These are phyloP conservation scores for Phylloporus arenicola DNA, from an alignment of 768 basidiomycete genomes.

Conservation along the genomic window DNA sequence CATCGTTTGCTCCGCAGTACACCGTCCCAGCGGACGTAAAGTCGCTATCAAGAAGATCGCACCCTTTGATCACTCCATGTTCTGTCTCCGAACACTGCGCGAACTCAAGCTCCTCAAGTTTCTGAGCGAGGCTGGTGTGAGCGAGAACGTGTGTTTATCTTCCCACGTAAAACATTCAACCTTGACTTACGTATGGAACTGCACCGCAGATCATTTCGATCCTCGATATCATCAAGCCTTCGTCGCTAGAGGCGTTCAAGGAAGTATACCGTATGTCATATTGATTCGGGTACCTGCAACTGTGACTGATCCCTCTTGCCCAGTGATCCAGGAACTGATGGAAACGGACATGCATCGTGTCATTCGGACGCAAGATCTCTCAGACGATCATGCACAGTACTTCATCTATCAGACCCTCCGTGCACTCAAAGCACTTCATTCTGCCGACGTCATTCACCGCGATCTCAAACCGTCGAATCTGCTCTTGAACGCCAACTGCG, in stretches of 20 bases:
- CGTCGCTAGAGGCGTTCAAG: slow-evolving; percentile 76
- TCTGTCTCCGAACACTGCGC: slow-evolving; percentile 84
- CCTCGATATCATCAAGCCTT: slow-evolving; percentile 81
- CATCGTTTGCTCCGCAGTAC: slow-evolving; percentile 90
- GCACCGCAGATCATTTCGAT: slow-evolving; percentile 73
- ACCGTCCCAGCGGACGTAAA: slow-evolving; percentile 79
- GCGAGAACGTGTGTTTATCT: slow-evolving; percentile 62
- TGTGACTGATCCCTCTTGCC: slow-evolving; percentile 2
- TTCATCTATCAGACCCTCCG: slow-evolving; percentile 93
- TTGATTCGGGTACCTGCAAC: not conserved
- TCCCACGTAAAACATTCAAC: not conserved
- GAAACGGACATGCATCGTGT: slow-evolving; percentile 97
- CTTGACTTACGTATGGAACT: not conserved
- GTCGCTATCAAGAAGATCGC: slow-evolving; percentile 97
- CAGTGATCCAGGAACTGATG: slow-evolving; percentile 90
- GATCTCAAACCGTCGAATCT: slow-evolving; percentile 97
- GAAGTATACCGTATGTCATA: slow-evolving; percentile 67
- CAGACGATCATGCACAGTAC: slow-evolving; percentile 93
- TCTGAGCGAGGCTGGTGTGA: slow-evolving; percentile 80
- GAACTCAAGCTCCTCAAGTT: slow-evolving; percentile 83
- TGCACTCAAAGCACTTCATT: slow-evolving; percentile 93
- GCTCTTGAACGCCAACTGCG: slow-evolving; percentile 95
- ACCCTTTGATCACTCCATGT: slow-evolving; percentile 95
- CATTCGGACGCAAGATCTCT: slow-evolving; percentile 90
- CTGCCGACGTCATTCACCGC: slow-evolving; percentile 92